These are phyloP conservation scores for Boletellus sp. DNA, from an alignment of 768 basidiomycete genomes.

Conservation along the genomic window DNA sequence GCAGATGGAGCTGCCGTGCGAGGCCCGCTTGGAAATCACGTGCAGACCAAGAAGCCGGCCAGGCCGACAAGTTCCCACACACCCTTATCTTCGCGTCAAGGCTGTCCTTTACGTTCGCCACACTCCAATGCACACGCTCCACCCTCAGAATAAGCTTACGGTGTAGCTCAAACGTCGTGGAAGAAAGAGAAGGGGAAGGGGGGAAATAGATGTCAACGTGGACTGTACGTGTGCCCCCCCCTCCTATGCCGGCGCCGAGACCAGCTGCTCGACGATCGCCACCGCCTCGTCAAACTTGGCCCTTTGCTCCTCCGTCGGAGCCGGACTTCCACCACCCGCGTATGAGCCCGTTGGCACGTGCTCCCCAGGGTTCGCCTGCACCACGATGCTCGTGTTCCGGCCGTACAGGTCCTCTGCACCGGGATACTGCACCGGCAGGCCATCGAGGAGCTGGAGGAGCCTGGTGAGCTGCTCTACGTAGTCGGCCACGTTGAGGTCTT, in stretches of 20 bases:
- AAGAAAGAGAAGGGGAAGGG: neutral
- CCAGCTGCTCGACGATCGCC: slow-evolving; percentile 56
- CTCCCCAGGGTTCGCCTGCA: slow-evolving; percentile 45
- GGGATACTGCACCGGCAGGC: slow-evolving; percentile 35
- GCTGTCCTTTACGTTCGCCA: too few species aligned
- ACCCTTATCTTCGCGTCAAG: too few species aligned
- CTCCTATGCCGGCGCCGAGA: neutral
- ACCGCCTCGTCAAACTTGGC: slow-evolving; percentile 67
- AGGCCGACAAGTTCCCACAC: too few species aligned
- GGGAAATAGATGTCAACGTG: neutral
- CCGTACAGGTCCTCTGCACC: slow-evolving; percentile 75
- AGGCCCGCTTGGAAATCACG: too few species aligned
- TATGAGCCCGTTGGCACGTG: slow-evolving; percentile 55
- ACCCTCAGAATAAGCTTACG: neutral
- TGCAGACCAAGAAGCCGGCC: too few species aligned
- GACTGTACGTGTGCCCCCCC: neutral
- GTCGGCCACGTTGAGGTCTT: slow-evolving; percentile 39
- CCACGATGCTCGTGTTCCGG: slow-evolving; percentile 60
- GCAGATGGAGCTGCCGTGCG: too few species aligned
- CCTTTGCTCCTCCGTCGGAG: slow-evolving; percentile 59
- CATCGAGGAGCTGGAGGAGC: slow-evolving; percentile 56
- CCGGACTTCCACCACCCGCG: slow-evolving; percentile 44
- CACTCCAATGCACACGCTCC: neutral
- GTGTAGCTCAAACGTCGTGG: neutral
- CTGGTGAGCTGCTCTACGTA: slow-evolving; percentile 19